Evolutionary conservation across 2,329 filamentous ascomycete genomes (phyloP), one percentile per base, ranked within the genome.

Genomic region (Penicillium italicum): DNA sequence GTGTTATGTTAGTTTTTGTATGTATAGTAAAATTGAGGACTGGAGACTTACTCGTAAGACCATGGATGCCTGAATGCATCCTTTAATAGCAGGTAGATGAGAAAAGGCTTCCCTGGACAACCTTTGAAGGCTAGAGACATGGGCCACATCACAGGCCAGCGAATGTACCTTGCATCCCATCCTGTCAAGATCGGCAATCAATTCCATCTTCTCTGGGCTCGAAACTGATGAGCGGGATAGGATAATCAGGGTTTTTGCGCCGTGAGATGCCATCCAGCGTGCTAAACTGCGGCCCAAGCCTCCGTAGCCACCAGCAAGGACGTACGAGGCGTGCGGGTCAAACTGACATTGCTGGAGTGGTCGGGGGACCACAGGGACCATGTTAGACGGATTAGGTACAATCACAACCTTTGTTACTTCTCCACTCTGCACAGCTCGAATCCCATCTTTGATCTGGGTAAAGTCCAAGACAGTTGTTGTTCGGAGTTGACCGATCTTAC

Each of bases 21-120:
- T 46, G 16, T 24, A 4, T n/a, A 24, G 20, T n/a, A n/a, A 46
- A 2, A 0, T 24, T 1, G 16, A 10, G 14, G 4, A 0, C 5
- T 4, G 9, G 7, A 3, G 14, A 60, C 61, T 50, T 59, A 66
- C 64, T 16, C 53, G 54, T 7, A 66, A 28, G 1, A 63, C 59
- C 65, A 66, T 67, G 1, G 64, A 60, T 3, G 45, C 62, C 41
- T 67, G 64, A 7, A 68, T 61, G 33, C 63, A 65, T n/a, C 65
- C 65, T 38, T 62, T 65, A 47, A 67, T 63, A 0, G 65, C 55
- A 10, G 59, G 63, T 16, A 67, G 28, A 30, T 40, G 18, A 0
- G 30, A 6, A 20, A 54, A 44, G 18, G 38, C 48, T 2, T 51
- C 33, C 14, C 28, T 31, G 11, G 61, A 45, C 9, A 58, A 48